A percentile compares a stretch with the other conserved stretches of the same genome.
Conservation (phyloP, 176 grass and related monocot genomes). For the Eleusine indica region DNA sequence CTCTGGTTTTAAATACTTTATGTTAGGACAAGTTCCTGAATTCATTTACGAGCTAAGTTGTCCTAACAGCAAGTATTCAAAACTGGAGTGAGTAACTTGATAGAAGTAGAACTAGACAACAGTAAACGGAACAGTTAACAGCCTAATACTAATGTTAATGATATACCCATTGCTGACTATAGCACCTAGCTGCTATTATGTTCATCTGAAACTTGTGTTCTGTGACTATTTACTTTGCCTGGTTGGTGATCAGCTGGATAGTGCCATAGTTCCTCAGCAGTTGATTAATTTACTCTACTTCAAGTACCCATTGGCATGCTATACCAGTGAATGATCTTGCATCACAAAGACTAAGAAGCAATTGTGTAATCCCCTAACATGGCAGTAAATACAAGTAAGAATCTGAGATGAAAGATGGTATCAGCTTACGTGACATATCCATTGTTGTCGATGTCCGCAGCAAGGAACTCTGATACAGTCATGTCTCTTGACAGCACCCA, state of each 20-base stretch:
- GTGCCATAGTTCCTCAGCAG: neutral
- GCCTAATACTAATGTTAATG: neutral
- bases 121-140: slow-evolving; percentile 5
- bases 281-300: neutral
- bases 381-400: slow-evolving; percentile 23
- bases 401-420: neutral
- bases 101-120: slow-evolving; percentile 1
- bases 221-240: slow-evolving; percentile 15
- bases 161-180: neutral
- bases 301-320: neutral
- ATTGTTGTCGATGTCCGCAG: slow-evolving; percentile 84
- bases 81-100: neutral
- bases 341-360: neutral
- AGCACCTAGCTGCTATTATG: neutral
- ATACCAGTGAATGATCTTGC: neutral
- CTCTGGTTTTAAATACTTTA: neutral
- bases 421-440: slow-evolving; percentile 93
- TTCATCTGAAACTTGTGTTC: neutral
- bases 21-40: neutral
- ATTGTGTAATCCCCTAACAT: neutral
- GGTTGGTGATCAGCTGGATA: neutral
- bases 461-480: slow-evolving; percentile 86
- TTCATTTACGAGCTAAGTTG: neutral
- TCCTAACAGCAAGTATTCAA: neutral
- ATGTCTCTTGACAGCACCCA: slow-evolving; percentile 86